A percentile compares a stretch with the other conserved stretches of the same genome.
These are phyloP conservation scores for Sporothrix phasma DNA, from an alignment of 2,329 filamentous ascomycete species.

Conservation along the genomic window DNA sequence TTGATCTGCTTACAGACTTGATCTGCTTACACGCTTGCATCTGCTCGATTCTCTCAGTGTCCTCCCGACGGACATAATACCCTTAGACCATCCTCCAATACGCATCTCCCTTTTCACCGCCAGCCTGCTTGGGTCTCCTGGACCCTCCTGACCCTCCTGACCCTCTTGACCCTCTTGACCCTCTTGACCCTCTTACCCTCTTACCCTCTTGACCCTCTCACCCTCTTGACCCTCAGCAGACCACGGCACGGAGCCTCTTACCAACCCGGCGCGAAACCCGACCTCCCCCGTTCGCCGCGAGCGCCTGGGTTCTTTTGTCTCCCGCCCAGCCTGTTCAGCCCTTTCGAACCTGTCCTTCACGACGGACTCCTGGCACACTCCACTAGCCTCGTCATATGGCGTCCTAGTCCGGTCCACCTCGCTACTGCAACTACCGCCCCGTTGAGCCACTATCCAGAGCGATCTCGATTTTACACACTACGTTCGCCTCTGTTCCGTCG, in stretches of 20 bases:
- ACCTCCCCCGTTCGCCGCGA: neutral
- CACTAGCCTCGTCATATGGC: conserved; percentile 12
- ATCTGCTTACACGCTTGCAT: neutral
- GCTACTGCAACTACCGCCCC: neutral
- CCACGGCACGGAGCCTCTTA: neutral
- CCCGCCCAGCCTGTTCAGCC: neutral
- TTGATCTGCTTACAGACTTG: too few relatives aligned
- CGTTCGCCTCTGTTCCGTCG: conserved; percentile 1
- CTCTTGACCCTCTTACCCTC: too few relatives aligned
- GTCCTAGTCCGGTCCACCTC: conserved; percentile 6
- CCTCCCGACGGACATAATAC: neutral
- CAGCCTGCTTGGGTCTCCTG: neutral
- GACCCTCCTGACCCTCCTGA: too few relatives aligned
- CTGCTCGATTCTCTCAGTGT: neutral
- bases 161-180: too few relatives aligned
- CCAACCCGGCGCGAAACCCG: neutral
- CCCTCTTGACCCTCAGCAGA: too few relatives aligned
- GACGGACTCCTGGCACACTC: neutral
- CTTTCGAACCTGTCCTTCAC: neutral
- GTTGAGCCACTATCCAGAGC: neutral
- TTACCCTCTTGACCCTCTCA: too few relatives aligned
- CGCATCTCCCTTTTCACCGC: neutral
- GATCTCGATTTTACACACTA: neutral
- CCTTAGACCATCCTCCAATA: neutral
- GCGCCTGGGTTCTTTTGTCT: neutral